These are phyloP conservation scores for Curvularia spicifera DNA, from an alignment of 2,329 filamentous ascomycete species.

Conservation along the genomic window DNA sequence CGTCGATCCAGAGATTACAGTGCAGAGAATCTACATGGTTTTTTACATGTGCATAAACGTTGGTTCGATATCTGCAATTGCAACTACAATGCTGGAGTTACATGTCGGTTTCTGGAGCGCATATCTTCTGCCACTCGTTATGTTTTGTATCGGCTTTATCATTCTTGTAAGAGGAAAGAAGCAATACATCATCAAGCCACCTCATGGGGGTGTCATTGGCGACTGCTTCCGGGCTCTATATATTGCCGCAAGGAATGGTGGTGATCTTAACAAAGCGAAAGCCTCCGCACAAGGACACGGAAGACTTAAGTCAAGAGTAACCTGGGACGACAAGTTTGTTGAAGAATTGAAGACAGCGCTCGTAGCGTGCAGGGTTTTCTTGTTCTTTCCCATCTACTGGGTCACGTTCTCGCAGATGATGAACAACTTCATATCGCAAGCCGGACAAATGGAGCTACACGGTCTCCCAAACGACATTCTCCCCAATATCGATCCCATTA, in stretches of 20 bases:
- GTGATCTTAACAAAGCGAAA: slow-evolving; percentile 67
- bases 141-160: slow-evolving; percentile 69
- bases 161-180: slow-evolving; percentile 52
- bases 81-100: slow-evolving; percentile 72
- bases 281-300: slow-evolving; percentile 58
- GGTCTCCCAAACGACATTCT: slow-evolving; percentile 58
- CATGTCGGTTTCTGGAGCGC: slow-evolving; percentile 75
- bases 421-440: slow-evolving; percentile 58
- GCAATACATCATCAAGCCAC: slow-evolving; percentile 47
- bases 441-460: slow-evolving; percentile 55
- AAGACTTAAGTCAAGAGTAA: slow-evolving; percentile 49
- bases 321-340: slow-evolving; percentile 74
- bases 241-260: slow-evolving; percentile 60
- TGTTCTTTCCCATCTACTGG: slow-evolving; percentile 58
- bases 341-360: slow-evolving; percentile 73
- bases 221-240: slow-evolving; percentile 64
- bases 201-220: slow-evolving; percentile 47
- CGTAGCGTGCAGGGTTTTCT: slow-evolving; percentile 72
- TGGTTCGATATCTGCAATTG: slow-evolving; percentile 71
- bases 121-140: slow-evolving; percentile 67
- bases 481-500: slow-evolving; percentile 56
- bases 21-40: slow-evolving; percentile 61
- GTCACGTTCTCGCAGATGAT: slow-evolving; percentile 55
- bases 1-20: slow-evolving; percentile 55
- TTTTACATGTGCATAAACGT: slow-evolving; percentile 78